phyloP scores from a whole-genome alignment of 2,329 filamentous ascomycete genomes.

The Stagonosporopsis tanaceti region DNA sequence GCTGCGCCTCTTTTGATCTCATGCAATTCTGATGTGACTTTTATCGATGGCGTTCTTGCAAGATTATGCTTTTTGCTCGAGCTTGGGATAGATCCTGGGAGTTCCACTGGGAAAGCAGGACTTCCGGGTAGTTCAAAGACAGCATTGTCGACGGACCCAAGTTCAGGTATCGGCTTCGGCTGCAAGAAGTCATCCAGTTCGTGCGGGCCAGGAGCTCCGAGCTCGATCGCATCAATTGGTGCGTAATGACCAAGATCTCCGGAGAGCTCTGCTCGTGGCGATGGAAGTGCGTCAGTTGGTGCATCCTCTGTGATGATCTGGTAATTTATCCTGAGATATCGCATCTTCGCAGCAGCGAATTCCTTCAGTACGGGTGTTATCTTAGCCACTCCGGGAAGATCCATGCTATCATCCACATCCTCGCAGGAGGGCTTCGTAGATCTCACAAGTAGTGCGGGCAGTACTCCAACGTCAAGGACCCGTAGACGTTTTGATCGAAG shows the following conservation, averaged over 20 bases:
- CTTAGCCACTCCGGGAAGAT: constrained; percentile 61
- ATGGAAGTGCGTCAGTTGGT: constrained; percentile 22
- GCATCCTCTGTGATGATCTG: constrained; percentile 59
- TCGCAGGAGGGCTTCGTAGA: constrained; percentile 34
- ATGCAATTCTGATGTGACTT: constrained; percentile 44
- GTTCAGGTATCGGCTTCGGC: constrained; percentile 26
- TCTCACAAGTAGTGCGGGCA: constrained; percentile 41
- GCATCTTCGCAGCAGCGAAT: constrained; percentile 57
- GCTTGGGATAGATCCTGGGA: constrained; percentile 34
- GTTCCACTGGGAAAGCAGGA: constrained; percentile 31
- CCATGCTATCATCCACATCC: constrained; percentile 33
- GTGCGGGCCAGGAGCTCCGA: constrained; percentile 28
- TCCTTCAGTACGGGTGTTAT: constrained; percentile 60
- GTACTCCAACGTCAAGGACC: constrained; percentile 63
- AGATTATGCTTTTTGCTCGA: background rate
- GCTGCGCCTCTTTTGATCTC: constrained; percentile 51
- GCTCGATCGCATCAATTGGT: constrained; percentile 37
- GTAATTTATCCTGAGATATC: constrained; percentile 65
- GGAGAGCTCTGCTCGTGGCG: constrained; percentile 38
- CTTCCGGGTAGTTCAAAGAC: constrained; percentile 43
- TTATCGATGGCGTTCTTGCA: constrained; percentile 22
- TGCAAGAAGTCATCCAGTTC: constrained; percentile 35
- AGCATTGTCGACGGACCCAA: constrained; percentile 28
- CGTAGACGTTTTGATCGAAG: constrained; percentile 61
- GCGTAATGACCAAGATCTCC: constrained; percentile 31